These are phyloP conservation scores for Physocladia obscura DNA, from an alignment of 192 early-diverging fungal species.

Conservation along the genomic window DNA sequence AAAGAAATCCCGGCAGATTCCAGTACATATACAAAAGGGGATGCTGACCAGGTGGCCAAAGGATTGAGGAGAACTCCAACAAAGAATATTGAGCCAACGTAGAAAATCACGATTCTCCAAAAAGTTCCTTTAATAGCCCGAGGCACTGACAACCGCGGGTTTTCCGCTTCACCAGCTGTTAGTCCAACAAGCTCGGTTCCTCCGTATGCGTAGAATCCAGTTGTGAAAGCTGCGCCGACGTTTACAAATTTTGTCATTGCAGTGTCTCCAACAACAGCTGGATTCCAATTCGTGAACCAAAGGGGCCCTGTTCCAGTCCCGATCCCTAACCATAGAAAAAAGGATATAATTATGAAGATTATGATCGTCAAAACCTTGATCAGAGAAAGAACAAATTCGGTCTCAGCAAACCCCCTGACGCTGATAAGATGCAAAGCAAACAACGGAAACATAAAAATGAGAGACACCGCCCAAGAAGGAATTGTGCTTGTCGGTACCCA, in stretches of 20 bases:
- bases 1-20: slow-evolving; percentile 51
- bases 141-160: slow-evolving; percentile 63
- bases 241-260: slow-evolving; percentile 44
- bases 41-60: slow-evolving; percentile 53
- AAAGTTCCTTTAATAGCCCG: slow-evolving; percentile 52
- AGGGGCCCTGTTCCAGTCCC: slow-evolving; percentile 46
- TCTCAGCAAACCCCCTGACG: slow-evolving; percentile 66
- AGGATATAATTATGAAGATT: slow-evolving; percentile 80
- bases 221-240: slow-evolving; percentile 67
- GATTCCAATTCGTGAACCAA: slow-evolving; percentile 30
- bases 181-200: slow-evolving; percentile 73
- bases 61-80: slow-evolving; percentile 75
- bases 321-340: slow-evolving; percentile 63
- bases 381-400: slow-evolving; percentile 74
- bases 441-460: slow-evolving; percentile 57
- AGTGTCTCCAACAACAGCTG: slow-evolving; percentile 3
- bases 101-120: slow-evolving; percentile 80
- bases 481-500: slow-evolving; percentile 48
- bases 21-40: slow-evolving; percentile 71
- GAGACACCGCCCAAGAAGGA: slow-evolving; percentile 40
- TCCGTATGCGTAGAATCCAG: slow-evolving; percentile 63
- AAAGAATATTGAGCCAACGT: slow-evolving; percentile 64
- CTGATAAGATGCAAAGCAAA: slow-evolving; percentile 59
- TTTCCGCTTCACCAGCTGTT: slow-evolving; percentile 83
- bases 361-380: slow-evolving; percentile 83